Evolutionary conservation across 805 yeast species (phyloP), one percentile per base, ranked within the genome.

Genomic region (Saturnispora zaruensis): DNA sequence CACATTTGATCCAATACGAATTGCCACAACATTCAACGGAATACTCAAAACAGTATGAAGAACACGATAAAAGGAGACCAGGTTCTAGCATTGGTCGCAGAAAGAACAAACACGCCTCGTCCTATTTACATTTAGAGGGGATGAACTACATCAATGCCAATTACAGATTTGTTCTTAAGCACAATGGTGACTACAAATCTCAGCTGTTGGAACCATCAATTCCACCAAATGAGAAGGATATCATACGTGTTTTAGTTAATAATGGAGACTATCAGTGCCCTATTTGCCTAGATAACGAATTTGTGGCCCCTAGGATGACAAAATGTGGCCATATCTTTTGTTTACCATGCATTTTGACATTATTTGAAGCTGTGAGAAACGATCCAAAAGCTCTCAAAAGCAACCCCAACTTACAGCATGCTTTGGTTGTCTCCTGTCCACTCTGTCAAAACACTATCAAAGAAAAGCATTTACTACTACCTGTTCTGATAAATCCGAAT

Each of bases 321-420:
- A 76, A 81, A 11, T 93, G 99, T 69, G 99, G 99, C 5, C 99
- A 93, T 62, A 75, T 89, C 14, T 79, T 93, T 60, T 93, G 99
- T 62, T 73, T 79, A 49, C 79, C 89, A 13, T 93, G 99, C 64
- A 66, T 91, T 28, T 64, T 89, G 49, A 77, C 89, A 42, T 78
- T 86, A 58, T 68, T 87, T 41, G 84, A 78, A 34, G 79, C 82
- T 18, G 51, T 55, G 23, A 49, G 41, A 41, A 45, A 51, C 40
- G 55, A 54, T 33, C 43, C 50, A 16, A 48, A 48, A 30, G 42
- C 43, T 3, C 23, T 42, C 2, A 46, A 46, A 34, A 41, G 41
- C 20, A 46, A 46, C 40, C 71, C 71, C 23, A 60, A 66, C 6
- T 63, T 66, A 5, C 64, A 66, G 6, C 65, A 54, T n/a, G 41